A percentile compares a stretch with the other conserved stretches of the same genome.
phyloP scores from a whole-genome alignment of 495 filamentous ascomycete species.

The Neurospora intermedia region DNA sequence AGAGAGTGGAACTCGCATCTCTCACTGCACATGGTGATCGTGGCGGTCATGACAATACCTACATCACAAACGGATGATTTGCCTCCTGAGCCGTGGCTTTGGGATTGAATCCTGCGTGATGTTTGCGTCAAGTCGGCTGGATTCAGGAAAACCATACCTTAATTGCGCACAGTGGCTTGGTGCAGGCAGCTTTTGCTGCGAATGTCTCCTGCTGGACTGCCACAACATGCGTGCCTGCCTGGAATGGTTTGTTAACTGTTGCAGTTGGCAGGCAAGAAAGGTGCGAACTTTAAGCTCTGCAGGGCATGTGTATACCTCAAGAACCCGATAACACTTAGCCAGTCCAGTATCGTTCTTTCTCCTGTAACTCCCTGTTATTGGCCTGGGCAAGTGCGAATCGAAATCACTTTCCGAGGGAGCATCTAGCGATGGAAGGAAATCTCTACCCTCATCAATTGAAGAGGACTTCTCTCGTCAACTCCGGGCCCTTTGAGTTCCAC shows the following conservation, averaged over 20 bases:
- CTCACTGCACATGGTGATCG: not conserved
- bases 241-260: not conserved
- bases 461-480: too few species aligned
- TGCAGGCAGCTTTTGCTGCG: not conserved
- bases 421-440: too few species aligned
- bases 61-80: not conserved
- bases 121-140: not conserved
- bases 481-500: too few species aligned
- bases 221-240: not conserved
- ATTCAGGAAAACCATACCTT: not conserved
- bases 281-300: not conserved
- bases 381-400: too few species aligned
- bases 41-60: not conserved
- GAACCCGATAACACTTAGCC: too few species aligned
- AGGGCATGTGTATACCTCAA: too few species aligned
- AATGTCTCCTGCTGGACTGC: not conserved
- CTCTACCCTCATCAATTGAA: too few species aligned
- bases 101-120: not conserved
- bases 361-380: too few species aligned
- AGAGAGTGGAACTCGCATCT: not conserved
- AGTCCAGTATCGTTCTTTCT: too few species aligned
- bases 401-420: too few species aligned
- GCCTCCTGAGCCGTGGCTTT: not conserved
- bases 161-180: not conserved
- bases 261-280: not conserved